A percentile compares a stretch with the other conserved stretches of the same genome.
phyloP scores from a whole-genome alignment of 345 rosid species.

The Euphorbia peplus region DNA sequence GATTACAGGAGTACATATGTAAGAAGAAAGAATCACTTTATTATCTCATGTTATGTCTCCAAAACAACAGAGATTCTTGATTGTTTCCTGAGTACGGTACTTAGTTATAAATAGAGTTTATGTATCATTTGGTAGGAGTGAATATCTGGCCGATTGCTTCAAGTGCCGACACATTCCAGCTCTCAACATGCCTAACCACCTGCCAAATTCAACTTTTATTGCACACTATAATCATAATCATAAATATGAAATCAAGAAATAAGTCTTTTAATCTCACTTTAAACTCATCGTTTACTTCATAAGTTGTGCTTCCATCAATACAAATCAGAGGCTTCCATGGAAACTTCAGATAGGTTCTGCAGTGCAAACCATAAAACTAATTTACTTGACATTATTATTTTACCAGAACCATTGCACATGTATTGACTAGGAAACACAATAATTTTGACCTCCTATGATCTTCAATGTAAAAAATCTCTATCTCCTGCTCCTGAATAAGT shows the following conservation, averaged over 20 bases:
- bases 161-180: slow-evolving; percentile 72
- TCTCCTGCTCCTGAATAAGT: neutral
- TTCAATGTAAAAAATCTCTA: neutral
- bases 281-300: slow-evolving; percentile 14
- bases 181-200: slow-evolving; percentile 79
- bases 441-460: neutral
- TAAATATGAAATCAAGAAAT: neutral
- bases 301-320: slow-evolving; percentile 15
- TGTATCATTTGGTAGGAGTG: slow-evolving; percentile 33
- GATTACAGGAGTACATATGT: too few relatives aligned
- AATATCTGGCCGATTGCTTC: slow-evolving; percentile 79
- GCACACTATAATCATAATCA: neutral
- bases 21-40: too few relatives aligned
- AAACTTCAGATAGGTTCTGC: slow-evolving; percentile 76
- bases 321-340: slow-evolving; percentile 21
- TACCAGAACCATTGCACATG: neutral
- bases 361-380: slow-evolving; percentile 36
- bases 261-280: slow-evolving; percentile 39
- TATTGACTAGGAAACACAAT: neutral
- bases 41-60: too few relatives aligned
- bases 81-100: too few relatives aligned
- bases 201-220: slow-evolving; percentile 16
- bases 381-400: neutral
- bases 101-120: too few relatives aligned
- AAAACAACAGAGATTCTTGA: too few relatives aligned